Conservation (phyloP, 805 yeast species). For the Schwanniomyces vanrijiae region DNA sequence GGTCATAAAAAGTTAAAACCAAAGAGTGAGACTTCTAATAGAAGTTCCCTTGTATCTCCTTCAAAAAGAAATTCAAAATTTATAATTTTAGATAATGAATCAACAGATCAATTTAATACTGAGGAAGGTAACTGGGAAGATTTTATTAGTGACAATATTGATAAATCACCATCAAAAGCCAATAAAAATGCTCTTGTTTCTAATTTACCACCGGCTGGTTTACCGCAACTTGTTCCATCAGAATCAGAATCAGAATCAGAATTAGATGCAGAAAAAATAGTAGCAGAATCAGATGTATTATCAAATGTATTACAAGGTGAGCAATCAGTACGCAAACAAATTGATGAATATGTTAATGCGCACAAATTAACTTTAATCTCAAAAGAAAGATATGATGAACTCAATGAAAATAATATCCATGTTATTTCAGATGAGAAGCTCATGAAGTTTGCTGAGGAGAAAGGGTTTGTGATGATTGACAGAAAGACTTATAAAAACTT, state of each 20-base stretch:
- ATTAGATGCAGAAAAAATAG: constrained; percentile 1
- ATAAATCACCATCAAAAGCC: constrained; percentile 20
- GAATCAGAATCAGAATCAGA: constrained; percentile 16
- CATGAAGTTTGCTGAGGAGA: constrained; percentile 17
- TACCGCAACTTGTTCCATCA: constrained; percentile 21
- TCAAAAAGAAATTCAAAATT: constrained; percentile 35
- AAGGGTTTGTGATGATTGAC: constrained; percentile 28
- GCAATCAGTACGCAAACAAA: constrained; percentile 16
- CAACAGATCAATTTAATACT: constrained; percentile 14
- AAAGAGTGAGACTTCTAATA: constrained; percentile 6
- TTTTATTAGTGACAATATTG: constrained; percentile 29
- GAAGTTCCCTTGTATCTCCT: constrained; percentile 24
- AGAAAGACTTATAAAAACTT: constrained; percentile 27
- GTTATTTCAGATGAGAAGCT: constrained; percentile 24
- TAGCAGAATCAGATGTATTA: constrained; percentile 8
- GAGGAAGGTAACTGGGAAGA: constrained; percentile 39
- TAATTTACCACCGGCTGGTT: constrained; percentile 4
- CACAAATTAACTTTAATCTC: constrained; percentile 32
- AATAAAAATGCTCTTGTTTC: constrained; percentile 10
- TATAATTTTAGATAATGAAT: constrained; percentile 26
- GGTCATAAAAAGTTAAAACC: constrained; percentile 13
- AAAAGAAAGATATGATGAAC: constrained; percentile 30
- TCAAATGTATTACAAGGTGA: constrained; percentile 15
- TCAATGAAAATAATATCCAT: constrained; percentile 23
- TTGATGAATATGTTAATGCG: constrained; percentile 34